Evolutionary conservation across 2,329 filamentous ascomycete species (phyloP).

Genomic region (Pseudovirgaria hyperparasitica): DNA sequence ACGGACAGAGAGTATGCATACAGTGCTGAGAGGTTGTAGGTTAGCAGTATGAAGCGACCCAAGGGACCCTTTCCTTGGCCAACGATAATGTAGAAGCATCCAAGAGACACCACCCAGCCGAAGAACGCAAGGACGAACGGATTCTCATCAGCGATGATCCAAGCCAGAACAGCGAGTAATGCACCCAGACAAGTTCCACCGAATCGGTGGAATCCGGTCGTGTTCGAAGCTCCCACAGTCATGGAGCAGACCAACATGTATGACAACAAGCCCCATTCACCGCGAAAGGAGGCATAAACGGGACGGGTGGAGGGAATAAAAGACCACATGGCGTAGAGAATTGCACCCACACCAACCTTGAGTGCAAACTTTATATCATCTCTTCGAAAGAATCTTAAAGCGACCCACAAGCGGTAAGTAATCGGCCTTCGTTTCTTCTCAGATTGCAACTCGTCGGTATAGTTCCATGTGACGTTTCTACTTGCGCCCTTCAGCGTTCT

Average conservation of each 20-base stretch:
- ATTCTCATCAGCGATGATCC: constrained; percentile 65
- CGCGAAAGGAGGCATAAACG: constrained; percentile 76
- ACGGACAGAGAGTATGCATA: constrained; percentile 87
- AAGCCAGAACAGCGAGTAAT: constrained; percentile 59
- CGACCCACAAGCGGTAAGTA: constrained; percentile 40
- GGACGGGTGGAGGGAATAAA: constrained; percentile 70
- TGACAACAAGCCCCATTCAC: constrained; percentile 90
- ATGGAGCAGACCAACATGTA: constrained; percentile 98
- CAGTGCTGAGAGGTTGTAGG: constrained; percentile 88
- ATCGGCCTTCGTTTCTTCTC: no score
- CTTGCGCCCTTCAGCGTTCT: no score
- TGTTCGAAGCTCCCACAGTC: constrained; percentile 94
- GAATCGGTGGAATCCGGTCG: constrained; percentile 77
- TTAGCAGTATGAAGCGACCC: constrained; percentile 85
- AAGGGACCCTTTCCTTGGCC: constrained; percentile 75
- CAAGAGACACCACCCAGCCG: constrained; percentile 68
- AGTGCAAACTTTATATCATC: constrained; percentile 69
- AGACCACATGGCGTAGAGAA: constrained; percentile 77
- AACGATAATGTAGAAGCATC: constrained; percentile 83
- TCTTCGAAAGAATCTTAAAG: constrained; percentile 43
- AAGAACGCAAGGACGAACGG: constrained; percentile 64
- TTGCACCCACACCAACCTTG: constrained; percentile 84
- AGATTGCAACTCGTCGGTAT: no score
- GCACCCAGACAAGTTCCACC: constrained; percentile 77
- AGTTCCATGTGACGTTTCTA: no score